A percentile compares a stretch with the other conserved stretches of the same genome.
Conservation (phyloP, 2,329 filamentous ascomycete genomes). For the Aspergillus sp. region DNA sequence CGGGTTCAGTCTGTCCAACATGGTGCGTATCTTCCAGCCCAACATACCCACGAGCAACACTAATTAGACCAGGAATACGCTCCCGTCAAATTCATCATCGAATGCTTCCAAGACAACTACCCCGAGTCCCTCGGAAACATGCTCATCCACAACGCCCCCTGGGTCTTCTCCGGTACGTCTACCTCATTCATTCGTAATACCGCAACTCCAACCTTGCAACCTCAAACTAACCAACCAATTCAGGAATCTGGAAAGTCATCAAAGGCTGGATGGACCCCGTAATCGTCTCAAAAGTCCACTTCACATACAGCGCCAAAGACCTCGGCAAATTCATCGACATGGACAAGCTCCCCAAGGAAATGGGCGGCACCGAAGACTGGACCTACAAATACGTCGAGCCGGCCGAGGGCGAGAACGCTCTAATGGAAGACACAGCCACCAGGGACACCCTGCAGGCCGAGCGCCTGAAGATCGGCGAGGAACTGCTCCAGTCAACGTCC, state of each 20-base stretch:
- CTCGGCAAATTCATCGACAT: conserved; percentile 71
- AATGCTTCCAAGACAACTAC: conserved; percentile 96
- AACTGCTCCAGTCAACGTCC: conserved; percentile 71
- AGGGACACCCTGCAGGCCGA: conserved; percentile 63
- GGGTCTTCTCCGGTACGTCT: conserved; percentile 80
- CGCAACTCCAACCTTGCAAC: neutral
- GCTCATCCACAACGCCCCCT: conserved; percentile 85
- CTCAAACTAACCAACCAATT: neutral
- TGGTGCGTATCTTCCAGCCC: conserved; percentile 55
- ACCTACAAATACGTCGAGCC: conserved; percentile 79
- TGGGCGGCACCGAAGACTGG: conserved; percentile 83
- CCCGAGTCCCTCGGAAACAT: conserved; percentile 89
- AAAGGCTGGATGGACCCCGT: conserved; percentile 94
- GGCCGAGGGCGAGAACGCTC: conserved; percentile 68
- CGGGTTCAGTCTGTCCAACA: conserved; percentile 87
- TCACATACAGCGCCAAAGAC: conserved; percentile 76
- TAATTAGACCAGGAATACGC: conserved; percentile 69
- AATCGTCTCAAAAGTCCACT: conserved; percentile 88
- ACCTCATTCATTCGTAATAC: neutral
- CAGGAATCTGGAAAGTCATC: conserved; percentile 90
- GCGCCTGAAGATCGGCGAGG: conserved; percentile 64
- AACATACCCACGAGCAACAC: neutral
- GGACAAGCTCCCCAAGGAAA: conserved; percentile 70
- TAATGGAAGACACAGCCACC: conserved; percentile 64
- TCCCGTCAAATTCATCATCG: conserved; percentile 97